Evolutionary conservation across 192 early-diverging fungal genomes (phyloP).

Genomic region (Pilaira anomala): DNA sequence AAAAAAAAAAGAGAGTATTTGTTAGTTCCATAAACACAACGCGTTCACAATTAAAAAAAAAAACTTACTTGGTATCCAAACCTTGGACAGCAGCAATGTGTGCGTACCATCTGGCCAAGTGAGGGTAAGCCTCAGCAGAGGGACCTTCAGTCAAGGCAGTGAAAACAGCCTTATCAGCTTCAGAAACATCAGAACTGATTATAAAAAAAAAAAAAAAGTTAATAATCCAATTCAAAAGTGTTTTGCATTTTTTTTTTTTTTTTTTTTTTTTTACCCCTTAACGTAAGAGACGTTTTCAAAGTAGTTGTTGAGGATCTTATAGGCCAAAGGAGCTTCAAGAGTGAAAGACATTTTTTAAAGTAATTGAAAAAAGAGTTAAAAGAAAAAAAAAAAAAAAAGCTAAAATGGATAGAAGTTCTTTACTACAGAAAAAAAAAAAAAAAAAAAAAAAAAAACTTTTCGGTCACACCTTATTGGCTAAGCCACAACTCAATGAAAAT

Average conservation of each 20-base stretch:
- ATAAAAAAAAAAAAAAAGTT: slow-evolving; percentile 2
- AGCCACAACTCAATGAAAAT: too few species aligned
- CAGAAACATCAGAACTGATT: slow-evolving; percentile 65
- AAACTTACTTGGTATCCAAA: slow-evolving; percentile 50
- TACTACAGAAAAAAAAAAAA: slow-evolving; percentile 6
- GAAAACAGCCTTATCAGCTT: slow-evolving; percentile 87
- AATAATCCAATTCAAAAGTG: background rate
- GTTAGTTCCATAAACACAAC: background rate
- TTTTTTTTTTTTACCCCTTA: slow-evolving; percentile 57
- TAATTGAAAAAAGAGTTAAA: slow-evolving; percentile 12
- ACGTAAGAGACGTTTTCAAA: slow-evolving; percentile 77
- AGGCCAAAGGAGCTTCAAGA: slow-evolving; percentile 58
- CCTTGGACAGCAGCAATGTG: slow-evolving; percentile 72
- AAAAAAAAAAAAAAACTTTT: slow-evolving; percentile 24
- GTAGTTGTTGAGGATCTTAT: slow-evolving; percentile 70
- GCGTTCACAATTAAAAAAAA: too few species aligned
- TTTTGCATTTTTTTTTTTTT: background rate
- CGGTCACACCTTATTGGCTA: slow-evolving; percentile 9
- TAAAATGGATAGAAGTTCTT: background rate
- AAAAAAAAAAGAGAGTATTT: background rate
- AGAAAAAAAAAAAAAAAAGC: slow-evolving; percentile 7
- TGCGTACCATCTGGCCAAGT: slow-evolving; percentile 94
- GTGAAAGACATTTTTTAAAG: slow-evolving; percentile 61
- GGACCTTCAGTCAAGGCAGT: slow-evolving; percentile 71
- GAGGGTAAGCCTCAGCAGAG: slow-evolving; percentile 71